Evolutionary conservation across 768 basidiomycete genomes (phyloP).

Genomic region (Panus rudis): DNA sequence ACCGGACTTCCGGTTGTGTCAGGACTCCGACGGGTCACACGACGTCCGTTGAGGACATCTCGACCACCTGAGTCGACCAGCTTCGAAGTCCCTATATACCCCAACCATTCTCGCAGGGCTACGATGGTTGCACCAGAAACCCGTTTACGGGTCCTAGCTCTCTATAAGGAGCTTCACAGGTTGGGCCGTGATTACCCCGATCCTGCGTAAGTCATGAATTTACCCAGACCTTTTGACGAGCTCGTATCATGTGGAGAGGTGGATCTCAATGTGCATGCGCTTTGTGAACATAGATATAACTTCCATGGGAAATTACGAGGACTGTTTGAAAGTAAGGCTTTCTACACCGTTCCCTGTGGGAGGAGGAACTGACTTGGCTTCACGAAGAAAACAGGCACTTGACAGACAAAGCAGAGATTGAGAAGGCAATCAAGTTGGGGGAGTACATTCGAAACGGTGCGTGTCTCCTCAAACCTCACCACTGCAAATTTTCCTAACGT

Average conservation of each 20-base stretch:
- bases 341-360: not conserved
- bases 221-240: slow-evolving; percentile 6
- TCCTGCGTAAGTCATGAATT: slow-evolving; percentile 54
- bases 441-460: slow-evolving; percentile 84
- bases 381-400: slow-evolving; percentile 57
- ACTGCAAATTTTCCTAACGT: not conserved
- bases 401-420: slow-evolving; percentile 63
- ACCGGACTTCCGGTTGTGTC: too few relatives aligned
- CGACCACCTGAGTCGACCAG: too few relatives aligned
- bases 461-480: slow-evolving; percentile 15
- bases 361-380: not conserved
- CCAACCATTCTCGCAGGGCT: too few relatives aligned
- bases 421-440: slow-evolving; percentile 64
- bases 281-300: slow-evolving; percentile 67
- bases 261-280: not conserved
- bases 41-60: too few relatives aligned
- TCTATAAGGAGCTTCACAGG: slow-evolving; percentile 80
- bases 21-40: too few relatives aligned
- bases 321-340: slow-evolving; percentile 62
- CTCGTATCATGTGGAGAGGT: not conserved
- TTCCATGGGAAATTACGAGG: slow-evolving; percentile 67
- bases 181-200: slow-evolving; percentile 81
- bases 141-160: slow-evolving; percentile 49
- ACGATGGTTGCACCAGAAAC: too few relatives aligned
- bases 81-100: too few relatives aligned